Conservation (phyloP, 257 asterid species). For the Nicotiana tomentosiformis region DNA sequence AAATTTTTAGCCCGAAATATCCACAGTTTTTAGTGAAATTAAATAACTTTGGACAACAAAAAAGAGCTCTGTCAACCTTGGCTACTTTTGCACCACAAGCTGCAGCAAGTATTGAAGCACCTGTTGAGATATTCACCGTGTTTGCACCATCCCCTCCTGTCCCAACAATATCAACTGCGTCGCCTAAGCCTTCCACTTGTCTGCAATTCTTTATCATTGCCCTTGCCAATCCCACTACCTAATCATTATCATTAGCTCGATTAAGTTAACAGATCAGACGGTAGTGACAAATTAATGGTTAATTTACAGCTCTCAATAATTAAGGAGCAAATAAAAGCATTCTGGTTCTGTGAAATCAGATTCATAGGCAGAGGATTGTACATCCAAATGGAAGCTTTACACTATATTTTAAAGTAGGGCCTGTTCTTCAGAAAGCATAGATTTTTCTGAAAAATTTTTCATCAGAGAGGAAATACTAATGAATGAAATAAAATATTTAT, state of each 20-base stretch:
- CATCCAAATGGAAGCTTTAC: neutral
- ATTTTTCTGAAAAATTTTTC: neutral
- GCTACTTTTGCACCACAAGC: constrained; percentile 90
- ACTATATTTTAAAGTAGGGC: neutral
- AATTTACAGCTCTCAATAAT: neutral
- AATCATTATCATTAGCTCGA: neutral
- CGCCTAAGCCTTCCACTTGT: constrained; percentile 56
- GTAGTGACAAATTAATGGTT: neutral
- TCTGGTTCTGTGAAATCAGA: neutral
- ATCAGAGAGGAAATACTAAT: neutral
- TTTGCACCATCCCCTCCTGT: constrained; percentile 90
- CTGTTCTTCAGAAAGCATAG: neutral
- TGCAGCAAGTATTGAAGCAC: constrained; percentile 86
- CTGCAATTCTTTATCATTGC: constrained; percentile 66
- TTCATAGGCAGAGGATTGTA: neutral
- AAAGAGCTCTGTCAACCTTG: constrained; percentile 35
- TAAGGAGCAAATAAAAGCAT: too few relatives aligned
- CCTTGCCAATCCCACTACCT: constrained; percentile 83
- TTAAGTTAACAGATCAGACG: neutral
- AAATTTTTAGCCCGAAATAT: neutral
- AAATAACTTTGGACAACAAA: neutral
- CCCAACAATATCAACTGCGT: constrained; percentile 79
- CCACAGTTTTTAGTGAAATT: neutral
- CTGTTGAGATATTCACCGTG: constrained; percentile 83
- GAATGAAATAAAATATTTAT: too few relatives aligned